Percentiles rank a stretch among this genome's conserved stretches.
Evolutionary conservation across 345 rosid species (phyloP).

Genomic region (Litchi chinensis): DNA sequence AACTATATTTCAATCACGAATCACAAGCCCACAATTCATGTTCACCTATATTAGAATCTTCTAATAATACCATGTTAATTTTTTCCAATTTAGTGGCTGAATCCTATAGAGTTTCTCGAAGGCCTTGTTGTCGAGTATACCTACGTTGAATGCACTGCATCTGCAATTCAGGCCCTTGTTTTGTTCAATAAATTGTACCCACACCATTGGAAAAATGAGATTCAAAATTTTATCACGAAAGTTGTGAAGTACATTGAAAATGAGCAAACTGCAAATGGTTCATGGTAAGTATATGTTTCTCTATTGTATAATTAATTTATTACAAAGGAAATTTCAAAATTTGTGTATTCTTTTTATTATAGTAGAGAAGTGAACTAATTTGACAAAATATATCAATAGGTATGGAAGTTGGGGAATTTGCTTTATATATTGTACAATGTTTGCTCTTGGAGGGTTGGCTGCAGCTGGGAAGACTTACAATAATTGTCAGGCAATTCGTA

Average conservation of each 20-base stretch:
- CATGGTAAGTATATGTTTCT: slow-evolving; percentile 33
- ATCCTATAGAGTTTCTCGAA: slow-evolving; percentile 50
- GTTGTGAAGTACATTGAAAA: slow-evolving; percentile 39
- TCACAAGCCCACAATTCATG: too few species aligned
- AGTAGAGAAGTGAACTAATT: too few species aligned
- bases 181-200: slow-evolving; percentile 47
- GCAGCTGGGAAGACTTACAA: slow-evolving; percentile 44
- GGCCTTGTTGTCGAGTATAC: slow-evolving; percentile 44
- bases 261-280: slow-evolving; percentile 52
- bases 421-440: slow-evolving; percentile 44
- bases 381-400: slow-evolving; percentile 21
- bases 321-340: too few species aligned
- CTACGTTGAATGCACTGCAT: slow-evolving; percentile 54
- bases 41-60: too few species aligned
- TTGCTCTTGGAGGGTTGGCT: slow-evolving; percentile 43
- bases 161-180: slow-evolving; percentile 47
- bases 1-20: too few species aligned
- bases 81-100: slow-evolving; percentile 36
- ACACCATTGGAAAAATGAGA: slow-evolving; percentile 39
- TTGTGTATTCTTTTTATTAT: too few species aligned
- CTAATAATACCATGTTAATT: too few species aligned
- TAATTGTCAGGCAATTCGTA: slow-evolving; percentile 32
- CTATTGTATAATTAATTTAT: too few species aligned
- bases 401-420: slow-evolving; percentile 51
- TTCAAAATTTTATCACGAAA: slow-evolving; percentile 40